Percentiles rank a stretch among this genome's conserved stretches.
phyloP scores from a whole-genome alignment of 305 asterid species.

The Fraxinus dipetala region DNA sequence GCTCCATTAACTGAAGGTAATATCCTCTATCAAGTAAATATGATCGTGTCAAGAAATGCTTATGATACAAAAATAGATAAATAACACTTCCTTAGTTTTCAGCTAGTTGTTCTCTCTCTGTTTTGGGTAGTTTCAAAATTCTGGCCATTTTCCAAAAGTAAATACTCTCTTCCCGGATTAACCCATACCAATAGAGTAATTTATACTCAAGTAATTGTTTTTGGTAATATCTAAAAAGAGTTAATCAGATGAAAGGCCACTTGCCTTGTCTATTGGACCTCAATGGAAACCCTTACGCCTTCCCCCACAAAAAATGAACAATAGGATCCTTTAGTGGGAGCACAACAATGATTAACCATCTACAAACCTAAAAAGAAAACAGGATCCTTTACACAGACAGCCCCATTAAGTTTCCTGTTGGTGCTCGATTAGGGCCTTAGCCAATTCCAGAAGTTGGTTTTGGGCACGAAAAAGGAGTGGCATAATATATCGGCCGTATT shows the following conservation, averaged over 20 bases:
- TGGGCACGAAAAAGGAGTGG: neutral
- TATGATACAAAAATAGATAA: neutral
- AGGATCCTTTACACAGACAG: neutral
- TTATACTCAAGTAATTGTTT: neutral
- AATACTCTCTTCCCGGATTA: conserved; percentile 1
- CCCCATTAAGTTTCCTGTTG: neutral
- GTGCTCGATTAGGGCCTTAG: neutral
- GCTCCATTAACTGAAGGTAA: neutral
- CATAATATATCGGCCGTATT: neutral
- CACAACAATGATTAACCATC: neutral
- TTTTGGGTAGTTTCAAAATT: neutral
- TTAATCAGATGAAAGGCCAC: neutral
- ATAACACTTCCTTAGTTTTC: neutral
- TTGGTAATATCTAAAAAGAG: neutral
- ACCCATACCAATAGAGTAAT: neutral
- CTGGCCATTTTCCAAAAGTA: neutral
- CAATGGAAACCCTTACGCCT: neutral
- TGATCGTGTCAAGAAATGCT: neutral
- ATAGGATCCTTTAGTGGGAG: neutral
- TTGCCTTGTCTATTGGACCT: neutral
- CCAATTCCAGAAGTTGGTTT: neutral
- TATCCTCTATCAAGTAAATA: neutral
- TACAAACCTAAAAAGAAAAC: neutral
- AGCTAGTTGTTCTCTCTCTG: neutral
- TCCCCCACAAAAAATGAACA: neutral